These are phyloP conservation scores for Cerrena zonata DNA, from an alignment of 1,284 basidiomycete species.

Conservation along the genomic window DNA sequence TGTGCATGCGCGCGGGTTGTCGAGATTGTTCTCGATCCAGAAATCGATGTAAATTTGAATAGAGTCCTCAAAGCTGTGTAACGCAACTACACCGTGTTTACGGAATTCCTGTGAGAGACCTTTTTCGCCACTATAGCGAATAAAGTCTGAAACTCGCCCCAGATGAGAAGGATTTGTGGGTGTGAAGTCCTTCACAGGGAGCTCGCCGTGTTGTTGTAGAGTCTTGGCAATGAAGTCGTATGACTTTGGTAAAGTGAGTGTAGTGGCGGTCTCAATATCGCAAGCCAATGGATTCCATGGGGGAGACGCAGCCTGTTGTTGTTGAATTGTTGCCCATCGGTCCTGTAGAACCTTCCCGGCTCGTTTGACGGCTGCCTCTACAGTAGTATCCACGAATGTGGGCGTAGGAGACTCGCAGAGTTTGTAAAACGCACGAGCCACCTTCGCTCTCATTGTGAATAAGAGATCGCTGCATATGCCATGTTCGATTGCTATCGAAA, in stretches of 20 bases:
- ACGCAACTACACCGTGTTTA: background rate
- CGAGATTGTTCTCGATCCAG: background rate
- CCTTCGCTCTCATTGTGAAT: conserved; percentile 29
- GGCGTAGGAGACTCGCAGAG: conserved; percentile 21
- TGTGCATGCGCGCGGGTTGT: background rate
- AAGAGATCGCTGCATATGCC: conserved; percentile 15
- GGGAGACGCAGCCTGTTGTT: background rate
- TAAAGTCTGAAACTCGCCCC: too few species aligned
- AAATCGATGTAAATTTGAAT: background rate
- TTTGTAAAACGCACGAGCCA: conserved; percentile 34
- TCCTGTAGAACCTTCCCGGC: conserved; percentile 5
- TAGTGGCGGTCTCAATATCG: background rate
- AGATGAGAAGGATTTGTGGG: background rate
- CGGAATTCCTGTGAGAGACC: background rate
- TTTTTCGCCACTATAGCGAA: too few species aligned
- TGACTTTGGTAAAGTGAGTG: background rate
- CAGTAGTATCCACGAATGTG: conserved; percentile 15
- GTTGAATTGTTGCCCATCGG: background rate
- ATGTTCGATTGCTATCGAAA: background rate
- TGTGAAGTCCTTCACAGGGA: background rate
- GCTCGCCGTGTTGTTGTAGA: background rate
- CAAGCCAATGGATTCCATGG: background rate
- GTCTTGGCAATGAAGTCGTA: background rate
- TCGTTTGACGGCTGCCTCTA: conserved; percentile 12
- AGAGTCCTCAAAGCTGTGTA: background rate